Evolutionary conservation across 108 stramenopile species (phyloP).

Genomic region (Conticribra weissflogii): DNA sequence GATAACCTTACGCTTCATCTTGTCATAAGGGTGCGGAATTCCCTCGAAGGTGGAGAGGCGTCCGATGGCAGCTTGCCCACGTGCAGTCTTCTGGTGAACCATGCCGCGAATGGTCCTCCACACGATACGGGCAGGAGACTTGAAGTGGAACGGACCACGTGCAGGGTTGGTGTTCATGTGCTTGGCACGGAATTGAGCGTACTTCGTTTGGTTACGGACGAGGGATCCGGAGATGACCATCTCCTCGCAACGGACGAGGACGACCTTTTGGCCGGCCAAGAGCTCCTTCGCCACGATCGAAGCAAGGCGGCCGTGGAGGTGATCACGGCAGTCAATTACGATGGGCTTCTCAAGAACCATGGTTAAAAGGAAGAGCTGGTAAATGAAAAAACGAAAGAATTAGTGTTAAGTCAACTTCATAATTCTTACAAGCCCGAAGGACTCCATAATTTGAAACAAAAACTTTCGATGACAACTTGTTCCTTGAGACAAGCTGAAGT

Average conservation of each 20-base stretch:
- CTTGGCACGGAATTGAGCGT: conserved; percentile 97
- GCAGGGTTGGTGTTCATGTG: conserved; percentile 98
- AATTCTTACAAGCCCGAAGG: background rate
- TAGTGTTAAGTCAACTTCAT: background rate
- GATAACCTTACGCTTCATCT: conserved; percentile 98
- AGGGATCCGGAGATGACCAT: conserved; percentile 96
- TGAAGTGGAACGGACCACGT: conserved; percentile 97
- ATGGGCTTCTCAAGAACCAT: conserved; percentile 62
- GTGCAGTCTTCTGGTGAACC: conserved; percentile 97
- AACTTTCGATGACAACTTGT: background rate
- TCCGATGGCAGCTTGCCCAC: conserved; percentile 93
- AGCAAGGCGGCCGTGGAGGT: conserved; percentile 98
- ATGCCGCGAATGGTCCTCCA: conserved; percentile 99
- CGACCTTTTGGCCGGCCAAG: conserved; percentile 96
- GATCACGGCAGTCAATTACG: conserved; percentile 98
- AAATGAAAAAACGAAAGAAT: background rate
- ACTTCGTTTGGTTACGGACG: conserved; percentile 95
- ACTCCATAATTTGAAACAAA: too few relatives aligned
- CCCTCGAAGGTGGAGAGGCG: conserved; percentile 99
- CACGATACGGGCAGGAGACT: conserved; percentile 95
- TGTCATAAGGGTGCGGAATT: conserved; percentile 98
- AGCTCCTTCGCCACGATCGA: conserved; percentile 99
- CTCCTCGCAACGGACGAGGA: conserved; percentile 98
- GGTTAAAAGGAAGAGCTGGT: too few relatives aligned
- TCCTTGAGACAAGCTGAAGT: background rate